Base-by-base conservation (phyloP, 345 rosid genomes). In the Murraya paniculata region DNA sequence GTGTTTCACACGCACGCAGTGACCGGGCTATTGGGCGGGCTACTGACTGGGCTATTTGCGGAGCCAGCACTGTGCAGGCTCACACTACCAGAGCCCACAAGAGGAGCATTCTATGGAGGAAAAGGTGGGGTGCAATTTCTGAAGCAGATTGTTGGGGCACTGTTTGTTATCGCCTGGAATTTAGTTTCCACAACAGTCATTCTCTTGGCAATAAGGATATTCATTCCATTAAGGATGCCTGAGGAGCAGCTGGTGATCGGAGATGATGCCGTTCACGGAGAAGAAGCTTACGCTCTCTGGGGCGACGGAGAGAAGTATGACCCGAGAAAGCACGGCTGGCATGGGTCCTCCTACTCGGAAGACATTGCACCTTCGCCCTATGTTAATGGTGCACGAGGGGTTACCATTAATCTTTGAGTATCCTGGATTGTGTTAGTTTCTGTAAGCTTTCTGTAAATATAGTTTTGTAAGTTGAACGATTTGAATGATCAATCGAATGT, bases 1-100 rank as follows among this genome's bases (percentile, higher is more conserved):
- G 98, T 92, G 70, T 93, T 95, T 76, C 95, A 94, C 94, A 95
- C 98, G 0, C 98, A 95, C 69, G 98, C 98, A 0, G 98, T 95
- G 18, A 98, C 98, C 0, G 98, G 98, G 9, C 70, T 95, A 55
- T 25, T 95, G 21, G 98, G 98, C 0, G 98, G 91, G 45, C 79
- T 92, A 25, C 83, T 90, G 39, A 95, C 98, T 0, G 98, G 98
- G 2, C 93, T 95, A 1, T 56, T 95, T 4, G 98, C 98, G 2
- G 92, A 92, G 81, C 98, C 98, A 9, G 82, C 31, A 0, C 97
- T 92, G 0, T 95, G 98, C 68, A 8, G 0, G 7, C 87, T 91
- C 27, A 38, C 71, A 45, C 81, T 89, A 14, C 92, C 89, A 1
- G 22, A 31, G 6, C 72, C 76, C 18, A 87, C 93, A 10, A 91